phyloP scores from a whole-genome alignment of 2,329 filamentous ascomycete species.

The Fusarium euwallaceae region DNA sequence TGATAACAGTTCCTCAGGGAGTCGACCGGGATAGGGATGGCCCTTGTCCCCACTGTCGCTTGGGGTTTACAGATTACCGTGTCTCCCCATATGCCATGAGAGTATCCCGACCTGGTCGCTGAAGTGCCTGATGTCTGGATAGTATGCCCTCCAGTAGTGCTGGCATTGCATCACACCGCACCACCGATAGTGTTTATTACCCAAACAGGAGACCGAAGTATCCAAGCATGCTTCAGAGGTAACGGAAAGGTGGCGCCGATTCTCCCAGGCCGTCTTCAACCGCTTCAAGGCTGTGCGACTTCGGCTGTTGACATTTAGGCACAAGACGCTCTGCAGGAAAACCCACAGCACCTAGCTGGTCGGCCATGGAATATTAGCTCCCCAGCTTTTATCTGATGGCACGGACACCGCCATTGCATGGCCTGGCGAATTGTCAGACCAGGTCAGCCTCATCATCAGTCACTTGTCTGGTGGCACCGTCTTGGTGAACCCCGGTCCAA shows the following conservation, averaged over 20 bases:
- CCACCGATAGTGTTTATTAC: background rate
- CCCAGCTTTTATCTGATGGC: slow-evolving; percentile 26
- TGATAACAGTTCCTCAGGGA: slow-evolving; percentile 31
- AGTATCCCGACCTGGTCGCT: background rate
- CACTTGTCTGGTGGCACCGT: slow-evolving; percentile 22
- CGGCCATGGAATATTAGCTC: slow-evolving; percentile 12
- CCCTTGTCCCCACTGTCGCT: slow-evolving; percentile 21
- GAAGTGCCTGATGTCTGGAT: slow-evolving; percentile 27
- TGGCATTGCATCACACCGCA: slow-evolving; percentile 12
- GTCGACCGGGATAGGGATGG: slow-evolving; percentile 6
- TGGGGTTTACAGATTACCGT: slow-evolving; percentile 6
- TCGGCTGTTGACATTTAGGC: slow-evolving; percentile 29
- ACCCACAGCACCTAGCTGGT: slow-evolving; percentile 22
- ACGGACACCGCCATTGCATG: slow-evolving; percentile 36
- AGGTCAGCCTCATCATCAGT: slow-evolving; percentile 33
- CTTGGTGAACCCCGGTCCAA: slow-evolving; percentile 12
- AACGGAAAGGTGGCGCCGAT: background rate
- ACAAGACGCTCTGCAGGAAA: slow-evolving; percentile 20
- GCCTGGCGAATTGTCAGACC: slow-evolving; percentile 22
- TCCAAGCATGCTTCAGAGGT: background rate
- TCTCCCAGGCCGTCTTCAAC: background rate
- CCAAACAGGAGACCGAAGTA: slow-evolving; percentile 10
- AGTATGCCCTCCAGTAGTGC: background rate
- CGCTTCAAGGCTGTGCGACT: slow-evolving; percentile 16
- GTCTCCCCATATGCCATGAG: background rate